Conservation (phyloP, 805 yeast genomes). For the Tetrapisispora fleetii region DNA sequence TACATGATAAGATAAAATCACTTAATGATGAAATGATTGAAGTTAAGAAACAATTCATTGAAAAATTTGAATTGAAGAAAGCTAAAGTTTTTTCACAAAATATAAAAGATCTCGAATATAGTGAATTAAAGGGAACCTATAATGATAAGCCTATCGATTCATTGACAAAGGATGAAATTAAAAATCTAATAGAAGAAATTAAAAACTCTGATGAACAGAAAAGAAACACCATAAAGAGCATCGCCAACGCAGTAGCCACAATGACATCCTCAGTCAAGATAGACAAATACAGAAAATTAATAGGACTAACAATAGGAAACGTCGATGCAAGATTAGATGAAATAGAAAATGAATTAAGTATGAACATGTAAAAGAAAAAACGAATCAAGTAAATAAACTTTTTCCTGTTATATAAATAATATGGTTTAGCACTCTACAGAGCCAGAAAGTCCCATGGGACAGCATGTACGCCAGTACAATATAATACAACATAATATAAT, state of each 20-base stretch:
- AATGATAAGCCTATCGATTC: not conserved
- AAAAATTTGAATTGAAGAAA: not conserved
- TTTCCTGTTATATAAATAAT: not conserved
- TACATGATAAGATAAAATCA: not conserved
- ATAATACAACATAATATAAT: no score
- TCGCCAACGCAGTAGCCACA: conserved; percentile 41
- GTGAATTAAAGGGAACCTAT: not conserved
- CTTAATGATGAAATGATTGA: not conserved
- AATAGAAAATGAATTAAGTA: conserved; percentile 39
- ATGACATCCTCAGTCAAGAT: conserved; percentile 45
- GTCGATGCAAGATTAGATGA: conserved; percentile 77
- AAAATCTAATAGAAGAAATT: not conserved
- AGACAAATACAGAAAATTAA: conserved; percentile 69
- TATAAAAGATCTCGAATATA: not conserved
- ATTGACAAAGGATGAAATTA: not conserved
- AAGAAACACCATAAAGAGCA: conserved; percentile 29
- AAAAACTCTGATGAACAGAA: not conserved
- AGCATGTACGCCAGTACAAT: no score
- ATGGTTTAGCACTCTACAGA: not conserved
- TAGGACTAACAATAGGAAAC: conserved; percentile 70
- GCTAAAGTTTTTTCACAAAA: not conserved
- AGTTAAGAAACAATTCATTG: not conserved
- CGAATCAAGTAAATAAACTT: no score
- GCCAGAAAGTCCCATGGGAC: no score
- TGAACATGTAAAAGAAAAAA: conserved; percentile 4